A percentile compares a stretch with the other conserved stretches of the same genome.
Evolutionary conservation across 2,329 filamentous ascomycete species (phyloP).

Genomic region (Pleomassaria siparia): DNA sequence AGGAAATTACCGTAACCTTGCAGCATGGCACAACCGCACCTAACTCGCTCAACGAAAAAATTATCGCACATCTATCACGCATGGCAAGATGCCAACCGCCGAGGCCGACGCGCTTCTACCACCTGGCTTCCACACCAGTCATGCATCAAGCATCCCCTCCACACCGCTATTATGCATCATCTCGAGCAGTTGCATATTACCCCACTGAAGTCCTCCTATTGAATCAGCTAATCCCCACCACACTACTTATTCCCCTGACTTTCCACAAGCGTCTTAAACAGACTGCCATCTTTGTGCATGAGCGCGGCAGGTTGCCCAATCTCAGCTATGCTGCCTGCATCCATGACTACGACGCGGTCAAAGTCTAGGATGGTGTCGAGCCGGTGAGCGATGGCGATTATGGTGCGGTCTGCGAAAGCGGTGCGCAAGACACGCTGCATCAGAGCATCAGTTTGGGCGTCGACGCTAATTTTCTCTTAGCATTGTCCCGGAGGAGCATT

Average conservation of each 20-base stretch:
- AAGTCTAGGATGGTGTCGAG: conserved; percentile 12
- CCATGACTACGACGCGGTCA: conserved; percentile 6
- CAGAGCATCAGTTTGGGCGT: conserved; percentile 26
- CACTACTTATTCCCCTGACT: conserved; percentile 10
- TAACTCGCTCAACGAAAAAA: neutral
- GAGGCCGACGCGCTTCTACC: neutral
- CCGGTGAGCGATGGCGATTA: conserved; percentile 11
- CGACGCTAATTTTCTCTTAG: conserved; percentile 60
- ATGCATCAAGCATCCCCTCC: neutral
- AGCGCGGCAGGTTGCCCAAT: conserved; percentile 6
- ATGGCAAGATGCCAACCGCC: neutral
- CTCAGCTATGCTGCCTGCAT: conserved; percentile 11
- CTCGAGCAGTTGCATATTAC: neutral
- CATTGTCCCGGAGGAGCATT: conserved; percentile 17
- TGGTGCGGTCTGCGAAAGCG: conserved; percentile 12
- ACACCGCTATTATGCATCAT: conserved; percentile 1
- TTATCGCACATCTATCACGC: no score
- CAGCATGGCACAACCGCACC: neutral
- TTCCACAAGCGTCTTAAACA: conserved; percentile 13
- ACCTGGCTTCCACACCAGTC: neutral
- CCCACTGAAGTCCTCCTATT: neutral
- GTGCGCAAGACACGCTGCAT: conserved; percentile 13
- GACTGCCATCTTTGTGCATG: conserved; percentile 4
- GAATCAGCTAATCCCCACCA: neutral
- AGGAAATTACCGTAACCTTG: neutral